Evolutionary conservation across 2,329 filamentous ascomycete genomes (phyloP).

Genomic region (Blastomyces parvus): DNA sequence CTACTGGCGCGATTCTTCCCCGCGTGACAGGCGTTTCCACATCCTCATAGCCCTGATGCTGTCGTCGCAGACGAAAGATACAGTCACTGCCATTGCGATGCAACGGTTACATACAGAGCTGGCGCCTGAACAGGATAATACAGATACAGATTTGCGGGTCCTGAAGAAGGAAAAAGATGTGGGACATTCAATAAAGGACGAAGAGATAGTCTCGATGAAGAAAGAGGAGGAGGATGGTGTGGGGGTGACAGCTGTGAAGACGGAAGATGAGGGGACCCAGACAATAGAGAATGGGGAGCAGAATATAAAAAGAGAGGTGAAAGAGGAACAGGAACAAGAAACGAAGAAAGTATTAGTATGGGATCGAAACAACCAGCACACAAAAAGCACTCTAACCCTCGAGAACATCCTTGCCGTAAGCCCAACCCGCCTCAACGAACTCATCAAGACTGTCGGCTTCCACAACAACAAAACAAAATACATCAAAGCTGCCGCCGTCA

Average conservation of each 20-base stretch:
- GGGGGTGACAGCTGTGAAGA: background rate
- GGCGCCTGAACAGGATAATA: conserved; percentile 25
- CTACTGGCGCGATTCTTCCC: conserved; percentile 35
- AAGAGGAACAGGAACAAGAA: conserved; percentile 15
- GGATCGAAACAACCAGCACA: conserved; percentile 17
- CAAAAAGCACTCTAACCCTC: conserved; percentile 53
- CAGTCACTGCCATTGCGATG: conserved; percentile 78
- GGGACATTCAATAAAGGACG: background rate
- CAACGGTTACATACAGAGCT: conserved; percentile 65
- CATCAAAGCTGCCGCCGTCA: conserved; percentile 63
- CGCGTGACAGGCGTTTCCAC: conserved; percentile 63
- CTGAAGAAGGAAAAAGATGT: conserved; percentile 6
- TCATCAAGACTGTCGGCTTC: conserved; percentile 81
- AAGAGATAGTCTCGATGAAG: background rate
- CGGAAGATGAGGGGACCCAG: background rate
- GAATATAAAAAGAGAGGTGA: conserved; percentile 10
- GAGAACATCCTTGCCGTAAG: conserved; percentile 67
- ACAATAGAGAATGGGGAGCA: background rate
- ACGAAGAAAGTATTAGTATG: conserved; percentile 15
- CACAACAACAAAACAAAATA: conserved; percentile 89
- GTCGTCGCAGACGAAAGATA: conserved; percentile 87
- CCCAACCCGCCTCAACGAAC: conserved; percentile 55
- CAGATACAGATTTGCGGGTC: background rate
- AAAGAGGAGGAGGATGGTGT: conserved; percentile 2
- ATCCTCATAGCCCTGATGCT: conserved; percentile 84